These are phyloP conservation scores for Colletotrichum zoysiae DNA, from an alignment of 2,329 filamentous ascomycete genomes.

Conservation along the genomic window DNA sequence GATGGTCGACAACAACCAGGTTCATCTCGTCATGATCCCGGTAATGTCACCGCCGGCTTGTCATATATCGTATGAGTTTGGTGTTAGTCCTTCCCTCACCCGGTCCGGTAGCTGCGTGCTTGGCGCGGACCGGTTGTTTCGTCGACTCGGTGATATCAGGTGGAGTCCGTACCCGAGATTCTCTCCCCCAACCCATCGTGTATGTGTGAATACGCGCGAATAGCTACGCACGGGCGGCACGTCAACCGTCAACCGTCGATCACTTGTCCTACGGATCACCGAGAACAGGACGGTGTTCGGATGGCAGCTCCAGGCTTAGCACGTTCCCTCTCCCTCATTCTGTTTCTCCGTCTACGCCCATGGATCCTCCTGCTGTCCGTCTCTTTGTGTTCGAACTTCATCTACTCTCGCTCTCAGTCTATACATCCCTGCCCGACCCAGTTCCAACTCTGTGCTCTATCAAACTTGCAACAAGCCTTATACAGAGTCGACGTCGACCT, in stretches of 20 bases:
- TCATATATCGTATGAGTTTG: background rate
- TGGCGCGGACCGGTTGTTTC: constrained; percentile 21
- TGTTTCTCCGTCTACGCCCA: background rate
- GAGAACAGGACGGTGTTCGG: constrained; percentile 31
- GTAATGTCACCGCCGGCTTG: background rate
- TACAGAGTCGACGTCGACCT: constrained; percentile 26
- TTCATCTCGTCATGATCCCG: constrained; percentile 4
- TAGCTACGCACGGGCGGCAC: constrained; percentile 29
- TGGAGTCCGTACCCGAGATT: constrained; percentile 38
- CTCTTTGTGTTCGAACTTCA: background rate
- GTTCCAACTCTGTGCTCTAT: background rate
- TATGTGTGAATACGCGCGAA: constrained; percentile 12
- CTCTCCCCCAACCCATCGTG: background rate
- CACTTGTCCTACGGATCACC: constrained; percentile 35
- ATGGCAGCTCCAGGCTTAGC: constrained; percentile 33
- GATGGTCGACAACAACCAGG: background rate
- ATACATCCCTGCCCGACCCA: background rate
- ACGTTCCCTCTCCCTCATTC: constrained; percentile 1
- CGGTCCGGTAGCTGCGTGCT: constrained; percentile 33
- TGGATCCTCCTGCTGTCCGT: background rate
- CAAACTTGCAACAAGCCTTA: constrained; percentile 7
- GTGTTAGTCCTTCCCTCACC: background rate
- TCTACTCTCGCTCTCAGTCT: background rate
- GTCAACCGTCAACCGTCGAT: constrained; percentile 35
- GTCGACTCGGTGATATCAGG: constrained; percentile 34